Evolutionary conservation across 2,329 filamentous ascomycete genomes (phyloP), one percentile per base, ranked within the genome.

Genomic region (Colletotrichum caudatum): DNA sequence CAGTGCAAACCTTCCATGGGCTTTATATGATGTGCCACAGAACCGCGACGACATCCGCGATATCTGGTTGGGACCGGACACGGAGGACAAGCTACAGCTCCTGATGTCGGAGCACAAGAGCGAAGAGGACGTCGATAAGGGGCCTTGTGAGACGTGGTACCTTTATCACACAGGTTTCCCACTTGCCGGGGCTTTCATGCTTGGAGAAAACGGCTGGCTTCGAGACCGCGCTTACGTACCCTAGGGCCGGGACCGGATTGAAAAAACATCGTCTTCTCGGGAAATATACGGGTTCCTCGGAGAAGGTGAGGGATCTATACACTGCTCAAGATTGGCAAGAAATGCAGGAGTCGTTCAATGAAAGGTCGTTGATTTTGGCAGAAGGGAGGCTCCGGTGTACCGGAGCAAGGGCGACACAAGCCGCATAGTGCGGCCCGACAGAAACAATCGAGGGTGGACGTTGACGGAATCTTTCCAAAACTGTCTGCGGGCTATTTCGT

Each of bases 331-430:
- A 69, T 3, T 59, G 54, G 4, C 50, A 69, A 7, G 48, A 69
- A 51, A 29, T 39, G 35, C 5, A 41, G 11, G 5, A 62, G 5
- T 65, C 46, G 56, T 64, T 37, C 7, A 4, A 54, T 3, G 37
- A 67, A 26, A n/a, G 64, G 18, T 54, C 37, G 37, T 1, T n/a
- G 12, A 62, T 67, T n/a, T n/a, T 62, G 48, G 56, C 44, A 20
- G 12, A 54, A 37, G 14, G 48, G 64, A 6, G 64, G 48, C 0
- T 35, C 20, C 1, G 39, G 57, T n/a, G 5, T 56, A 39, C 37
- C 62, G 64, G 48, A 62, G 57, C 57, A 56, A 67, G 41, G 48
- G 37, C 2, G 57, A 62, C 8, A 29, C 26, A 12, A 62, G 57
- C 35, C 48, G 64, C 2, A 16, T 56, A 9, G n/a, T 26, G 7